Conservation (phyloP, 805 yeast genomes). For the Candida manassasensis region DNA sequence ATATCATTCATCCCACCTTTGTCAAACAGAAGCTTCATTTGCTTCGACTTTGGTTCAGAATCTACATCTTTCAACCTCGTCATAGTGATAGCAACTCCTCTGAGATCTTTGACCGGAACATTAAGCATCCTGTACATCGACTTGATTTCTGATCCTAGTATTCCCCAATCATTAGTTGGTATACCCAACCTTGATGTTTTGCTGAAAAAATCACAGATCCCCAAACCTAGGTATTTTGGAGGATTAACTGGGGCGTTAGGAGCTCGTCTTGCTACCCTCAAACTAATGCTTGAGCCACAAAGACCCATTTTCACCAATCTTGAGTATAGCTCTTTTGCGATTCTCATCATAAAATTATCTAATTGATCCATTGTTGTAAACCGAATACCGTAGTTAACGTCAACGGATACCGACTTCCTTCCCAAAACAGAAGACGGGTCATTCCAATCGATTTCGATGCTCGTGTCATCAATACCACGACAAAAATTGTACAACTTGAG, state of each 20-base stretch:
- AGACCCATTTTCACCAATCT: constrained; percentile 46
- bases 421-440: constrained; percentile 38
- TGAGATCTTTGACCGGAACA: constrained; percentile 60
- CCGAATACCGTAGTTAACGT: constrained; percentile 87
- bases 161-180: constrained; percentile 55
- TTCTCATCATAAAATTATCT: constrained; percentile 53
- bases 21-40: constrained; percentile 19
- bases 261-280: constrained; percentile 64
- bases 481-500: constrained; percentile 53
- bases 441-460: constrained; percentile 46
- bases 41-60: constrained; percentile 17
- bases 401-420: constrained; percentile 79
- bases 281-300: constrained; percentile 53
- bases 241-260: constrained; percentile 69
- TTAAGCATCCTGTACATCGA: constrained; percentile 51
- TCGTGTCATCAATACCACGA: constrained; percentile 64
- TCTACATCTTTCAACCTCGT: constrained; percentile 47
- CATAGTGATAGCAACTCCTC: constrained; percentile 77
- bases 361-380: constrained; percentile 58
- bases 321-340: constrained; percentile 54
- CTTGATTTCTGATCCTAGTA: constrained; percentile 57
- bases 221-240: constrained; percentile 80
- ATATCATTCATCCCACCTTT: neutral
- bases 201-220: constrained; percentile 62
- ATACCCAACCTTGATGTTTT: constrained; percentile 57